These are phyloP conservation scores for Cercospora sesami DNA, from an alignment of 2,329 filamentous ascomycete genomes.

Conservation along the genomic window DNA sequence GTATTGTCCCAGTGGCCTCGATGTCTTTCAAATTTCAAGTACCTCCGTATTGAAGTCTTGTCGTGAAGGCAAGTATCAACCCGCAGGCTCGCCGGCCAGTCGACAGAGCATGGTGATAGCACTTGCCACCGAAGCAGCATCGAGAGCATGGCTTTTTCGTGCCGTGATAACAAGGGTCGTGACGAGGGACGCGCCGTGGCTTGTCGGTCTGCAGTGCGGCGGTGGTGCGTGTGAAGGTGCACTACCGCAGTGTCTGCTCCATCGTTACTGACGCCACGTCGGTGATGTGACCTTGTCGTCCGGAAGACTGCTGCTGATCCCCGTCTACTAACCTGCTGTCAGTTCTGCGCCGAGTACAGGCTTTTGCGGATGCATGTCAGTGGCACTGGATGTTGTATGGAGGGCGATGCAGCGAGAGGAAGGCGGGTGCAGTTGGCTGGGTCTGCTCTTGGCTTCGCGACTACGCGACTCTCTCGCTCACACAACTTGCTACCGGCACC, in stretches of 20 bases:
- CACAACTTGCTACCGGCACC: background rate
- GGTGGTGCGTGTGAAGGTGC: background rate
- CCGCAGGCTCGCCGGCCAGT: background rate
- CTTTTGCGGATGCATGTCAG: background rate
- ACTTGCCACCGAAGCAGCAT: background rate
- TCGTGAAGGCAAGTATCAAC: background rate
- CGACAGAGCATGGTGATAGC: no score
- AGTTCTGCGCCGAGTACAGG: background rate
- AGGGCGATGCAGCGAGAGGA: background rate
- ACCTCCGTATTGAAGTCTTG: background rate
- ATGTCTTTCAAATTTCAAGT: background rate
- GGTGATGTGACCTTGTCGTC: background rate
- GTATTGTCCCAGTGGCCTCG: background rate
- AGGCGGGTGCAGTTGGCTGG: background rate
- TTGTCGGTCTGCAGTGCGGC: slow-evolving; percentile 3
- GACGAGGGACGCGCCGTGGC: background rate
- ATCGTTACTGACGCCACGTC: background rate
- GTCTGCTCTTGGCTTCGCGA: background rate
- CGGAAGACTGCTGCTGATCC: background rate
- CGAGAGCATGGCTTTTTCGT: background rate
- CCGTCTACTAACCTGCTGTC: background rate
- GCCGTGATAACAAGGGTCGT: background rate
- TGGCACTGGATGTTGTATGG: background rate
- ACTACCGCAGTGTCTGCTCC: background rate
- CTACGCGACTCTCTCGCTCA: background rate